Conservation (phyloP, 2,329 filamentous ascomycete genomes). For the Exophiala aquamarina region DNA sequence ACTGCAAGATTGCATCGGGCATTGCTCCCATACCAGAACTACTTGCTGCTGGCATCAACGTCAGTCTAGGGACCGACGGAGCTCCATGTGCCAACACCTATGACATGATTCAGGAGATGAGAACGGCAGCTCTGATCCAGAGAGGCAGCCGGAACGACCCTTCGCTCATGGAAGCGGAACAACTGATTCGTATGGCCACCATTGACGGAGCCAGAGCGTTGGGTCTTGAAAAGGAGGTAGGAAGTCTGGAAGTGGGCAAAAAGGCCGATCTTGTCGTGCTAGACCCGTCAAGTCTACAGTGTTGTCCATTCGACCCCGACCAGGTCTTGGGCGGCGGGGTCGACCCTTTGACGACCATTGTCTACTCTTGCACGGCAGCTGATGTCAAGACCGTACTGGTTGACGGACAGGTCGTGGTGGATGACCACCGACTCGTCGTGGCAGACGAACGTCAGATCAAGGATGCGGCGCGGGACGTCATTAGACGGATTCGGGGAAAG, state of each 20-base stretch:
- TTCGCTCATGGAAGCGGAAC: conserved; percentile 43
- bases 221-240: conserved; percentile 42
- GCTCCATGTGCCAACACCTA: conserved; percentile 55
- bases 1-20: conserved; percentile 54
- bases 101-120: conserved; percentile 55
- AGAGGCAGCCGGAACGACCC: conserved; percentile 46
- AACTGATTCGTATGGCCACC: conserved; percentile 53
- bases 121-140: conserved; percentile 51
- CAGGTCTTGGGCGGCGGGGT: conserved; percentile 34
- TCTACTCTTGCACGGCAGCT: conserved; percentile 45
- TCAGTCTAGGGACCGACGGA: conserved; percentile 53
- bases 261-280: conserved; percentile 42
- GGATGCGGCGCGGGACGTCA: too few relatives aligned
- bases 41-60: conserved; percentile 44
- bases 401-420: conserved; percentile 42
- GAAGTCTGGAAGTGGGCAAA: conserved; percentile 42
- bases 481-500: too few relatives aligned
- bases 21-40: conserved; percentile 50
- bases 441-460: too few relatives aligned
- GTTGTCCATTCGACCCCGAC: conserved; percentile 39
- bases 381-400: conserved; percentile 48
- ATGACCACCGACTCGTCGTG: conserved; percentile 35
- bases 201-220: conserved; percentile 52
- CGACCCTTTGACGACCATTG: conserved; percentile 41
- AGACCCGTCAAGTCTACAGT: conserved; percentile 34